A percentile compares a stretch with the other conserved stretches of the same genome.
Conservation (phyloP, 306 rosid species). For the Acacia crassicarpa region DNA sequence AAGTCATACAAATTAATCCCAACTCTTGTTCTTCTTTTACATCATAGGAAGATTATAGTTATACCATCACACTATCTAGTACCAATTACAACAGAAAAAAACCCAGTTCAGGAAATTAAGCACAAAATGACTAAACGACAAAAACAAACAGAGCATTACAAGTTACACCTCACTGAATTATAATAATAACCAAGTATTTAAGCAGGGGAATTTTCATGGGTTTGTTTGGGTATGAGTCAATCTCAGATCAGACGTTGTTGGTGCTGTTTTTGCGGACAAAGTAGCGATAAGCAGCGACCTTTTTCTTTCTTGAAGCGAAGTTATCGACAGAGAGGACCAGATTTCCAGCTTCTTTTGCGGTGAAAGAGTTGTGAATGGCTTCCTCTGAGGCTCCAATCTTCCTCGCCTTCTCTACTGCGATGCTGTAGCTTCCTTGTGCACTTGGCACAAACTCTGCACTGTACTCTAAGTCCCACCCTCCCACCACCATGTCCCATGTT, state of each 20-base stretch:
- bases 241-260: slow-evolving; percentile 26
- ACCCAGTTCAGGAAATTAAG: not conserved
- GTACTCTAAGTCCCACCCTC: slow-evolving; percentile 91
- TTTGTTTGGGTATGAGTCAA: not conserved
- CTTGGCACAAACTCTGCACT: slow-evolving; percentile 78
- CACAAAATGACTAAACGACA: not conserved
- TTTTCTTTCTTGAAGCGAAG: slow-evolving; percentile 69
- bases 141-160: not conserved
- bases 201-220: not conserved
- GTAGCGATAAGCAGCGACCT: slow-evolving; percentile 91
- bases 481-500: slow-evolving; percentile 90
- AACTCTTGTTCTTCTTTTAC: slow-evolving; percentile 26
- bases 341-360: slow-evolving; percentile 66
- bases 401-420: slow-evolving; percentile 77
- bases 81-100: not conserved
- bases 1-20: slow-evolving; percentile 22
- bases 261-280: slow-evolving; percentile 56
- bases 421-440: slow-evolving; percentile 68
- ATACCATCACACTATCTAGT: slow-evolving; percentile 15
- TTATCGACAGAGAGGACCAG: slow-evolving; percentile 87
- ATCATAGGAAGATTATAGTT: slow-evolving; percentile 14
- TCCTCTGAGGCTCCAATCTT: slow-evolving; percentile 59
- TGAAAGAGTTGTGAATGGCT: slow-evolving; percentile 77
- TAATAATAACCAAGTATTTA: not conserved
- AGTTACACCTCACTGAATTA: not conserved